Evolutionary conservation across 139 green algal species (phyloP).

Genomic region (Marvania coccoides): DNA sequence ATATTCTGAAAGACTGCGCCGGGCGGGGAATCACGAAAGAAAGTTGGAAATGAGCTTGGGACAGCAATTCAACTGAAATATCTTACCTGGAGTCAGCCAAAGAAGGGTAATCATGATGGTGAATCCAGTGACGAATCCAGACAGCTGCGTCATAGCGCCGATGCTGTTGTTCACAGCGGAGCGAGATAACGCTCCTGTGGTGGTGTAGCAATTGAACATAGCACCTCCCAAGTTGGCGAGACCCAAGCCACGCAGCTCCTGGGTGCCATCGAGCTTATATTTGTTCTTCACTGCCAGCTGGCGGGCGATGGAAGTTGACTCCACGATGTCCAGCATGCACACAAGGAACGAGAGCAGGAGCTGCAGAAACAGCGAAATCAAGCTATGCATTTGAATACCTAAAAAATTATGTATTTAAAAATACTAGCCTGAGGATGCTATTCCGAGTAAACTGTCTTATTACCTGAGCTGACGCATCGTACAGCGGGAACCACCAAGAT

Average conservation of each 20-base stretch:
- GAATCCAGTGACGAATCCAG: conserved; percentile 41
- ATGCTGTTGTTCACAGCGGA: conserved; percentile 68
- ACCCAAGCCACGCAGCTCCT: conserved; percentile 83
- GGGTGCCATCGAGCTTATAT: conserved; percentile 70
- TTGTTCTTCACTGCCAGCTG: conserved; percentile 69
- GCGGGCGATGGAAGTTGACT: conserved; percentile 79
- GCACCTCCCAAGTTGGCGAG: conserved; percentile 79
- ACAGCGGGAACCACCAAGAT: conserved; percentile 38
- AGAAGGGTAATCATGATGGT: conserved; percentile 66
- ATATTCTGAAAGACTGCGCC: conserved; percentile 66
- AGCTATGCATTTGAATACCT: too few relatives aligned
- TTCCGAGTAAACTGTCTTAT: too few relatives aligned
- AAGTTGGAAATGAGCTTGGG: too few relatives aligned
- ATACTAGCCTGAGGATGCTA: too few relatives aligned
- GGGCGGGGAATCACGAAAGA: too few relatives aligned
- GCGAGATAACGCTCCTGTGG: conserved; percentile 77
- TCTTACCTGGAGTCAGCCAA: conserved; percentile 60
- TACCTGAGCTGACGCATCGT: conserved; percentile 11
- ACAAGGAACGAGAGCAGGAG: conserved; percentile 41
- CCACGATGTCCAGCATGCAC: conserved; percentile 64
- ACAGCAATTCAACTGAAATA: too few relatives aligned
- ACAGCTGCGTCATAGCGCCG: conserved; percentile 46
- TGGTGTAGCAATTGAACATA: conserved; percentile 80
- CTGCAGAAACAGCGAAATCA: too few relatives aligned
- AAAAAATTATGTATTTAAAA: too few relatives aligned